Evolutionary conservation across 148 eudicot genomes (phyloP), one percentile per base, ranked within the genome.

Genomic region (Rhododendron ferrugineum): DNA sequence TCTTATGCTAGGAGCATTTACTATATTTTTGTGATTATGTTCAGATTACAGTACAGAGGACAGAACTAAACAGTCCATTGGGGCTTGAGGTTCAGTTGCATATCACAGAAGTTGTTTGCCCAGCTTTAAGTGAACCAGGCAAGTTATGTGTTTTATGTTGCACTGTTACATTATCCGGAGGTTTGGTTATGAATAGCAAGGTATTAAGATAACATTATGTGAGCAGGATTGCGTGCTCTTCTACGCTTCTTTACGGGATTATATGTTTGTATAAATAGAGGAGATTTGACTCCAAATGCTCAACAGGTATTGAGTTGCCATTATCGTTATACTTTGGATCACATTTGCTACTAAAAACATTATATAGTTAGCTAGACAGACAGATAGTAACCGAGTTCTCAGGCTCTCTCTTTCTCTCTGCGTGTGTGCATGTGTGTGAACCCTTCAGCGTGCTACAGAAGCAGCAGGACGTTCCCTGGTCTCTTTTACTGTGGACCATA

Each of bases 51-150:
- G 88, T 97, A 34, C 96, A 97, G 81, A 93, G 98, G 88, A 97
- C 98, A 83, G 91, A 87, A 78, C 92, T 94, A 81, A 95, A 97
- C 85, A 91, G 92, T 87, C 98, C 99, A 82, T 88, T 95, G 83
- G 99, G 98, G 81, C 95, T 97, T 84, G 98, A 97, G 89, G 94
- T 94, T 87, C 93, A 94, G 82, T 83, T 97, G 56, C 99, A 93
- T 89, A 92, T 97, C 15, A 90, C 92, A 52, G 99, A 97, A 92
- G 98, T 93, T 88, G 96, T 95, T 89, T 93, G 98, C 88, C 99
- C 98, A 88, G 94, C 98, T 88, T 90, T 96, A 87, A 96, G 99
- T 84, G 99, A 96, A 91, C 98, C 98, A 89, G 99, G 99, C 91
- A 84, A 88, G 93, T 81, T 50, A 32, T 49, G 32, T 42, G 68